Conservation (phyloP, 2,329 filamentous ascomycete genomes). For the Aspergillus caelatus region DNA sequence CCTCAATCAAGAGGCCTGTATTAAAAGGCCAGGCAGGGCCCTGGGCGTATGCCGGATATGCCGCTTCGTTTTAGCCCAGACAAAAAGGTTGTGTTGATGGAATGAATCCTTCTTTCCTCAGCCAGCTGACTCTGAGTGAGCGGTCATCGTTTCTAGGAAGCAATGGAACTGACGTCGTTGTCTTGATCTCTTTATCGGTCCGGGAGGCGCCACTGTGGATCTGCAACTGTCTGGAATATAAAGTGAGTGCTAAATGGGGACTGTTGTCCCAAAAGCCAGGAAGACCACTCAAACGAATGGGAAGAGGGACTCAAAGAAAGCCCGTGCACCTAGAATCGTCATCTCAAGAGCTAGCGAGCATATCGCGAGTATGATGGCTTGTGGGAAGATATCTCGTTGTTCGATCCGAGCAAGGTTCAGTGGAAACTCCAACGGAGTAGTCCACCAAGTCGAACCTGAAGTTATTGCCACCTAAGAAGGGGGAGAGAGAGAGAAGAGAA, state of each 20-base stretch:
- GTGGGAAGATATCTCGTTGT: not conserved
- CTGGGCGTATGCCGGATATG: not conserved
- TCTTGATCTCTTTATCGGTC: not conserved
- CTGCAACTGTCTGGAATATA: not conserved
- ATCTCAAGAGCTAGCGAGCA: not conserved
- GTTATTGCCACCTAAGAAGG: not conserved
- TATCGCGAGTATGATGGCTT: not conserved
- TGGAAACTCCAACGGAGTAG: not conserved
- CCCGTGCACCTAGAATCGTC: not conserved
- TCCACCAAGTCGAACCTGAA: not conserved
- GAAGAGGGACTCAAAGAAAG: not conserved
- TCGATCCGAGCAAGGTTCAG: not conserved
- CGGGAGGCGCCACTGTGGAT: not conserved
- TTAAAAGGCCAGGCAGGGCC: not conserved
- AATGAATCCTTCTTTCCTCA: not conserved
- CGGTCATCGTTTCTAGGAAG: not conserved
- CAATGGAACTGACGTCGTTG: not conserved
- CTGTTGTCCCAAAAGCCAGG: not conserved
- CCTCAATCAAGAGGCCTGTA: not conserved
- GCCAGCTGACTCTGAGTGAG: not conserved
- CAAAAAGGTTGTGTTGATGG: not conserved
- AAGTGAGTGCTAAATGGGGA: not conserved
- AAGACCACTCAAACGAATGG: not conserved
- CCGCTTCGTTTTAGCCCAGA: not conserved
- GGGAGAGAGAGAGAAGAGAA: conserved; percentile 1